Conservation (phyloP, 2,329 filamentous ascomycete species). For the Emmonsia crescens region DNA sequence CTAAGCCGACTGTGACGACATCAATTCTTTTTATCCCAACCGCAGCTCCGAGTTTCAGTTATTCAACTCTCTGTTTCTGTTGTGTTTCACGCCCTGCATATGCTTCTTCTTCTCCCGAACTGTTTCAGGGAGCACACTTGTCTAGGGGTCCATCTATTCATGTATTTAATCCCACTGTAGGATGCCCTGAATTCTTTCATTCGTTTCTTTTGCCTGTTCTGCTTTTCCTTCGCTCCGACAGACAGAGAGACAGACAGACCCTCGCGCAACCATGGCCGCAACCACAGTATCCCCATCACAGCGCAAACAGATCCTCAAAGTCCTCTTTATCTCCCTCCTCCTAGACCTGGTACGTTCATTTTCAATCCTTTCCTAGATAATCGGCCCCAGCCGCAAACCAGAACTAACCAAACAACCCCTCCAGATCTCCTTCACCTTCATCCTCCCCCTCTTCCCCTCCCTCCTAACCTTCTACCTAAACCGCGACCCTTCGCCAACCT, state of each 20-base stretch:
- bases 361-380: background rate
- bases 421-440: slow-evolving; percentile 96
- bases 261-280: slow-evolving; percentile 22
- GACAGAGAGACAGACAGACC: too few relatives aligned
- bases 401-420: slow-evolving; percentile 2
- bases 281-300: slow-evolving; percentile 33
- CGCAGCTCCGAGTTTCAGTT: background rate
- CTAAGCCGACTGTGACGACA: background rate
- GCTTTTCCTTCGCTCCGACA: background rate
- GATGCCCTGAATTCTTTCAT: background rate
- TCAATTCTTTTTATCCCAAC: background rate
- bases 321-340: slow-evolving; percentile 80
- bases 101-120: background rate
- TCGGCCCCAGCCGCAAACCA: background rate
- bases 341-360: slow-evolving; percentile 66
- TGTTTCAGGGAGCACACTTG: background rate
- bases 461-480: slow-evolving; percentile 94
- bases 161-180: background rate
- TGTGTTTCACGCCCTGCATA: background rate
- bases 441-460: slow-evolving; percentile 88
- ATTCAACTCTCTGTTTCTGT: background rate
- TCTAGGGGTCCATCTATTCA: background rate
- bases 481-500: slow-evolving; percentile 53
- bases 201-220: background rate
- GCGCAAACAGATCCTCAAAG: slow-evolving; percentile 72